Conservation (phyloP, 305 asterid species). For the Lippia alba region DNA sequence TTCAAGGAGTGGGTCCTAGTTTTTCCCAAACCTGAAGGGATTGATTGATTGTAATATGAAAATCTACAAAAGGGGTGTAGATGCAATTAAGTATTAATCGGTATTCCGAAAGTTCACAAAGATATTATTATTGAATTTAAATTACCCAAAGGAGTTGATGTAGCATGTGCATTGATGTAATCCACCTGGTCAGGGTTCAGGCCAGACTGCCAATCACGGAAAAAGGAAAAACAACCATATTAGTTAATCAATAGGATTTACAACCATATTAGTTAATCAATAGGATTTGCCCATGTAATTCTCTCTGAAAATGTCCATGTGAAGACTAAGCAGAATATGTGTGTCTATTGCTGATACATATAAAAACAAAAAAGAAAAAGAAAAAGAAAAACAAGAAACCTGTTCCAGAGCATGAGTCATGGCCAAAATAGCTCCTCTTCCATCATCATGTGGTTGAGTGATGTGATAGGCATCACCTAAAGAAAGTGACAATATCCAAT, state of each 20-base stretch:
- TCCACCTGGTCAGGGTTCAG: conserved; percentile 81
- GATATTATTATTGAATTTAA: conserved; percentile 18
- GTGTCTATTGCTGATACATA: background rate
- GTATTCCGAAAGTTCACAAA: conserved; percentile 18
- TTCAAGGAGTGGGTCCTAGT: no score
- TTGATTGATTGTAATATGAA: no score
- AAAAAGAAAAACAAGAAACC: conserved; percentile 40
- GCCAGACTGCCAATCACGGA: conserved; percentile 74
- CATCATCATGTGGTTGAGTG: conserved; percentile 90
- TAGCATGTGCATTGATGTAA: conserved; percentile 95
- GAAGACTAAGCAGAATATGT: conserved; percentile 1
- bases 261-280: no score
- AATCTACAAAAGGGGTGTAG: no score
- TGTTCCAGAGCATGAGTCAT: conserved; percentile 88
- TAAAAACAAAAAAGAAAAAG: no score
- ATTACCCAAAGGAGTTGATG: conserved; percentile 95
- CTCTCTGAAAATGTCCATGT: background rate
- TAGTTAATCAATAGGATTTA: no score
- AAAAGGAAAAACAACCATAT: background rate
- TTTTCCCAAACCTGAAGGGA: no score
- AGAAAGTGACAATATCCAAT: conserved; percentile 25
- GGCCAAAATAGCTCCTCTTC: conserved; percentile 93
- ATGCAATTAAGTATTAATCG: background rate
- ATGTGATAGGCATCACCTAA: conserved; percentile 96
- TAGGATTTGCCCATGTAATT: background rate